These are phyloP conservation scores for Cutaneotrichosporon daszewskae DNA, from an alignment of 1,284 basidiomycete species.

Conservation along the genomic window DNA sequence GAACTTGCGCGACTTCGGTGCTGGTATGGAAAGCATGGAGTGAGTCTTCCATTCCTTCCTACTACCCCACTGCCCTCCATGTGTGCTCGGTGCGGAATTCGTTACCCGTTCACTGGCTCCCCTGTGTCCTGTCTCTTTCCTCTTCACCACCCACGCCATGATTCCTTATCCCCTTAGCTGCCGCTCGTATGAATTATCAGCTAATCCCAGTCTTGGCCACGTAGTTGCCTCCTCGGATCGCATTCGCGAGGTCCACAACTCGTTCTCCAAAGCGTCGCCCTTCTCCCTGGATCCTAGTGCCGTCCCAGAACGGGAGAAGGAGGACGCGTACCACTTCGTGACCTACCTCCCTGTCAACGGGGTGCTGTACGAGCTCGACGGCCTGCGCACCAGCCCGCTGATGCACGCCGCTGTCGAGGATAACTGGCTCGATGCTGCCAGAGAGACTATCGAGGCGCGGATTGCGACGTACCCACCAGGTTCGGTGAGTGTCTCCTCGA, in stretches of 20 bases:
- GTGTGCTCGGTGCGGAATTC: too few relatives aligned
- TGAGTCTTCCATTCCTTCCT: conserved; percentile 20
- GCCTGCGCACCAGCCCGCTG: conserved; percentile 70
- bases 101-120: too few relatives aligned
- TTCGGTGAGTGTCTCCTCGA: conserved; percentile 59
- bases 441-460: conserved; percentile 73
- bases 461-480: conserved; percentile 81
- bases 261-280: conserved; percentile 66
- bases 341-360: conserved; percentile 80
- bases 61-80: too few relatives aligned
- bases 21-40: conserved; percentile 71
- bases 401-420: conserved; percentile 62
- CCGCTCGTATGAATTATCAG: too few relatives aligned
- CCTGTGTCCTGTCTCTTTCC: background rate
- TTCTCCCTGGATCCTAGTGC: conserved; percentile 66
- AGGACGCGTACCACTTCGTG: conserved; percentile 91
- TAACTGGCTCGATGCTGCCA: conserved; percentile 72
- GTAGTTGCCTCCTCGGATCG: conserved; percentile 8
- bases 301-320: conserved; percentile 57
- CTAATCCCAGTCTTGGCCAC: conserved; percentile 49
- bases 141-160: too few relatives aligned
- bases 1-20: conserved; percentile 70
- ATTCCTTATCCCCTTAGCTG: too few relatives aligned
- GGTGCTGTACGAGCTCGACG: conserved; percentile 82
- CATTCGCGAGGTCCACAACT: conserved; percentile 13